Evolutionary conservation across 139 green algal genomes (phyloP), one percentile per base, ranked within the genome.

Genomic region (Gonium pectorale): DNA sequence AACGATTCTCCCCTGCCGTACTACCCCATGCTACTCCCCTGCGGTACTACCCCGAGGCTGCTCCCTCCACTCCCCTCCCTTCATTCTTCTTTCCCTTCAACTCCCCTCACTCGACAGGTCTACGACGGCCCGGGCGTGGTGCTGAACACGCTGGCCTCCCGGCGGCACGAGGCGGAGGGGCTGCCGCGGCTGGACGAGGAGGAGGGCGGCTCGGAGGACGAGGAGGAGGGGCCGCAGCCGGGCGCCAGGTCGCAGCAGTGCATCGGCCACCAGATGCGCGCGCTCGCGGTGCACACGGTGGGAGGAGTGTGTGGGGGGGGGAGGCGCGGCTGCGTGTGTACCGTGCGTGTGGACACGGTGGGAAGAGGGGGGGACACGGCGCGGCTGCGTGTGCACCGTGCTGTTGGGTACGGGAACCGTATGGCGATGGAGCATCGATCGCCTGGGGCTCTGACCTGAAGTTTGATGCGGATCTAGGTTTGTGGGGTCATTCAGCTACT

Each of bases 251-350:
- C 52, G 60, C 60, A 40, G 37, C 21, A 40, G 11, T 69, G 15
- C 35, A 81, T 96, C 64, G 93, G 94, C 35, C 87, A 92, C 49
- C 92, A 95, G 73, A 94, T 96, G 89, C 67, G 83, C 3, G 92
- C 92, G 8, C 44, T 86, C n/a, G 81, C 75, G 51, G 75, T 90
- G 60, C 87, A 85, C 8, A 51, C 21, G 59, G 51, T 84, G 46
- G 2, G 77, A 31, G n/a, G n/a, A 5, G 44, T n/a, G 22, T 46
- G 64, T 1, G 60, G 29, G 5, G 35, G n/a, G 63, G 35, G 63
- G 63, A 17, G 2, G 31, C 37, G 27, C 21, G 54, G 13, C 15
- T 11, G 46, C 46, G 46, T 11, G 46, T 54, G 11, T 54, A 24
- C 13, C 13, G n/a, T n/a, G n/a, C n/a, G n/a, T n/a, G n/a, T n/a